Evolutionary conservation across 257 asterid genomes (phyloP).

Genomic region (Plantago major): DNA sequence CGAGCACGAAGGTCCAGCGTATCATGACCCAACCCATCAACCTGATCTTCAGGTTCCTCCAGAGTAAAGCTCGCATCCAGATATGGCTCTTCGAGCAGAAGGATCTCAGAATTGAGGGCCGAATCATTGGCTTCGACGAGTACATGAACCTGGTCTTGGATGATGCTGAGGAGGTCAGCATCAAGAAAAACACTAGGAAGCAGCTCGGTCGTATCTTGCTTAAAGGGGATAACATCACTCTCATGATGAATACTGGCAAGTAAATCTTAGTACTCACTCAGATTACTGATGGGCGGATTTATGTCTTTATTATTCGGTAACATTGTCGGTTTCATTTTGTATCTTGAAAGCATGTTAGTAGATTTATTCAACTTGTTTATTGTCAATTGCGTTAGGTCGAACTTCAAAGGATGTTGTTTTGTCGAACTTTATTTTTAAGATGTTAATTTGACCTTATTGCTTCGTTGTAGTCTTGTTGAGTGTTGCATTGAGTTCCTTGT

Average conservation of each 20-base stretch:
- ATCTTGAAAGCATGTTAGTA: no score
- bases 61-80: conserved; percentile 52
- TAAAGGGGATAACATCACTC: conserved; percentile 49
- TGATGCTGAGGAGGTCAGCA: conserved; percentile 56
- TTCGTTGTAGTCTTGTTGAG: no score
- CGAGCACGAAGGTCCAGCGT: conserved; percentile 61
- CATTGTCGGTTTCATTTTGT: no score
- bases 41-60: conserved; percentile 66
- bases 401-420: no score
- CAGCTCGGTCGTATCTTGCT: conserved; percentile 50
- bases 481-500: no score
- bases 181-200: conserved; percentile 58
- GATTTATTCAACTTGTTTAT: no score
- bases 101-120: conserved; percentile 62
- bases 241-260: conserved; percentile 45
- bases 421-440: no score
- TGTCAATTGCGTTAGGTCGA: no score
- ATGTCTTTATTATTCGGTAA: no score
- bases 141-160: conserved; percentile 55
- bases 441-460: no score
- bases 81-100: conserved; percentile 67
- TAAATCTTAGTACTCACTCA: background rate
- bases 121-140: conserved; percentile 59
- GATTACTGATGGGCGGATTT: no score
- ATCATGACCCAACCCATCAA: conserved; percentile 69